A percentile compares a stretch with the other conserved stretches of the same genome.
Conservation (phyloP, 2,329 filamentous ascomycete species). For the Tolypocladium ovalisporum region DNA sequence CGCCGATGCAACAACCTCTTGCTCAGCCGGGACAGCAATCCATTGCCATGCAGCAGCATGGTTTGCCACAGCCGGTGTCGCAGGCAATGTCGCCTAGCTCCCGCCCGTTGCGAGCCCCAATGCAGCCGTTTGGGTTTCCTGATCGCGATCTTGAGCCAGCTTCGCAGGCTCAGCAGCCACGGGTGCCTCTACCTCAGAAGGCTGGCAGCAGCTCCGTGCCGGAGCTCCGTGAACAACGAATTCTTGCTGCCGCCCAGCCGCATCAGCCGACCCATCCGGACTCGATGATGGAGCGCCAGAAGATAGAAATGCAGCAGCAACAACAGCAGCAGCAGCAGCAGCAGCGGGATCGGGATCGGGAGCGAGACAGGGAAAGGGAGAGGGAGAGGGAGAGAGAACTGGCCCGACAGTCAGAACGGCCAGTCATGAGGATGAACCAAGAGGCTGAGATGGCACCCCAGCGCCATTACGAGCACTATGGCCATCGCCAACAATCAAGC, state of each 20-base stretch:
- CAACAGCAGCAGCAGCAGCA: slow-evolving; percentile 8
- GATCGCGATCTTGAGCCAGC: slow-evolving; percentile 28
- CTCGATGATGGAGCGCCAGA: slow-evolving; percentile 21
- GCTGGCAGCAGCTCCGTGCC: slow-evolving; percentile 16
- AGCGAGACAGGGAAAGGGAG: slow-evolving; percentile 7
- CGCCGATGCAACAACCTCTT: slow-evolving; percentile 19
- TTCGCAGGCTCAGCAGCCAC: slow-evolving; percentile 20
- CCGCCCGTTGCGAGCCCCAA: slow-evolving; percentile 32
- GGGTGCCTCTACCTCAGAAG: slow-evolving; percentile 30
- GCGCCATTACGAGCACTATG: slow-evolving; percentile 34
- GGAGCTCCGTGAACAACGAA: slow-evolving; percentile 23
- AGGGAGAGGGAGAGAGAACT: slow-evolving; percentile 17
- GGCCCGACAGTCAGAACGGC: slow-evolving; percentile 16
- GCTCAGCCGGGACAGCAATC: slow-evolving; percentile 15
- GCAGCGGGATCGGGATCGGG: slow-evolving; percentile 9
- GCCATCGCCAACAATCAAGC: slow-evolving; percentile 27
- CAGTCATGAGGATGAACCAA: slow-evolving; percentile 33
- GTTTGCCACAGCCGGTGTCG: slow-evolving; percentile 22
- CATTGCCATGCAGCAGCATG: slow-evolving; percentile 22
- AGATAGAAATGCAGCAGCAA: slow-evolving; percentile 14
- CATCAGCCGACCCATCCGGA: slow-evolving; percentile 21
- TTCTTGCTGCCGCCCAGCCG: slow-evolving; percentile 22
- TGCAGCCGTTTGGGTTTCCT: slow-evolving; percentile 30
- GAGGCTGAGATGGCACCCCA: slow-evolving; percentile 33
- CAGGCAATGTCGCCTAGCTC: slow-evolving; percentile 36